Evolutionary conservation across 1,284 basidiomycete species (phyloP), one percentile per base, ranked within the genome.

Genomic region (Rhodotorula glutinis): DNA sequence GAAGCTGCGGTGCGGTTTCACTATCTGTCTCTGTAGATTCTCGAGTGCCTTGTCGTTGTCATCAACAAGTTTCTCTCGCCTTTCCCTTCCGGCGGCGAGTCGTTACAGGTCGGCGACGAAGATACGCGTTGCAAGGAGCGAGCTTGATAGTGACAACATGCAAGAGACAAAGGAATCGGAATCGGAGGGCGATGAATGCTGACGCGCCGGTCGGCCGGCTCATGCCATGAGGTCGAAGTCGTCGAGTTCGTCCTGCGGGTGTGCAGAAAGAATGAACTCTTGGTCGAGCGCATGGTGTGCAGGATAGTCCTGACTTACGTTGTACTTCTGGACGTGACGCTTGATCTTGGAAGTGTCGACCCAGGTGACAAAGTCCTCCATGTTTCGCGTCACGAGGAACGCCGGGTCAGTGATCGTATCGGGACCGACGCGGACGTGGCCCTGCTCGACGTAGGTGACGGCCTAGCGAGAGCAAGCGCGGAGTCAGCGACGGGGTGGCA

Each of bases 341-440:
- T 96, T 98, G 79, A 98, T 85, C 79, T 95, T 96, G 73, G 90
- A 93, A 30, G 92, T 94, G 79, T 98, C 94, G 23, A 98, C 93
- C 96, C 96, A 99, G 27, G 96, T 98, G 56, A 98, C 92, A 80
- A 97, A 98, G 82, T 99, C 96, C 78, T 98, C 94, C 92, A 96
- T 94, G 75, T 93, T 91, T 55, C 93, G 84, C 30, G 94, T 96
- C 71, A 99, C 93, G 65, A 98, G 84, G 81, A 90, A 98, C 1
- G 95, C 96, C 3, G 96, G 96, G 79, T 99, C 96, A 0, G 90
- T 95, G 76, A 98, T 88, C 0, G 91, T 91, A 75, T 97, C 91
- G 33, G 96, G 92, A 10, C 96, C 96, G 19, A 98, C 93, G 43
- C 96, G 88, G 72, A 99, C 88, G 79, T 99, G 95, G 0, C 96